Evolutionary conservation across 78 protist genomes (phyloP).

Genomic region (Dictyostelium firmibasis): DNA sequence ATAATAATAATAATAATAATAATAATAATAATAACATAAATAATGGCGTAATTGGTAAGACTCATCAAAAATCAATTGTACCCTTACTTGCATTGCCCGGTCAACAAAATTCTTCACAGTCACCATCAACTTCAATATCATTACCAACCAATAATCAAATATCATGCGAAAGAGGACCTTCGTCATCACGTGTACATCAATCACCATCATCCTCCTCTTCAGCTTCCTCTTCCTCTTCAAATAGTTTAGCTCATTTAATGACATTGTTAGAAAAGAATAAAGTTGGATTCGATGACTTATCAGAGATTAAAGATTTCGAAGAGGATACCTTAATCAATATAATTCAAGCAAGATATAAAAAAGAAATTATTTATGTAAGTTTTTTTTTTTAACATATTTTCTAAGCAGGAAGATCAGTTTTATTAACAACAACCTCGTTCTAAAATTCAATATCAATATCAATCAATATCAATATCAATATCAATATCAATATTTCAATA

Average conservation of each 20-base stretch:
- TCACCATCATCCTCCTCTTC: background rate
- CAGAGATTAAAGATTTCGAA: conserved; percentile 42
- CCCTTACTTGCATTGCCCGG: background rate
- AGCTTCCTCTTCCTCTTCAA: background rate
- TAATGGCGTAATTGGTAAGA: background rate
- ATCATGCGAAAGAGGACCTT: conserved; percentile 14
- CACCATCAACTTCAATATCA: background rate
- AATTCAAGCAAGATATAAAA: conserved; percentile 49
- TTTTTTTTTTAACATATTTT: too few species aligned
- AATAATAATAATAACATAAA: background rate
- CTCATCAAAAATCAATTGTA: background rate
- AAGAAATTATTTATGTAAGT: conserved; percentile 66
- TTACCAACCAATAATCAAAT: background rate
- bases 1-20: background rate
- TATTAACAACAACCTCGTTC: too few species aligned
- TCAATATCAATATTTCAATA: background rate
- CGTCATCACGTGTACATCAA: background rate
- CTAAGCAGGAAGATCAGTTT: too few species aligned
- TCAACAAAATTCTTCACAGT: background rate
- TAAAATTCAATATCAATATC: too few species aligned
- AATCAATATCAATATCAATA: background rate
- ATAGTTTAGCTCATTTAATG: background rate
- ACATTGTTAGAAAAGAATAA: conserved; percentile 34
- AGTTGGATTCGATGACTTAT: conserved; percentile 41
- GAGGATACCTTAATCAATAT: conserved; percentile 35